Conservation (phyloP, 805 yeast genomes). For the Saccharomycopsis fermentans region DNA sequence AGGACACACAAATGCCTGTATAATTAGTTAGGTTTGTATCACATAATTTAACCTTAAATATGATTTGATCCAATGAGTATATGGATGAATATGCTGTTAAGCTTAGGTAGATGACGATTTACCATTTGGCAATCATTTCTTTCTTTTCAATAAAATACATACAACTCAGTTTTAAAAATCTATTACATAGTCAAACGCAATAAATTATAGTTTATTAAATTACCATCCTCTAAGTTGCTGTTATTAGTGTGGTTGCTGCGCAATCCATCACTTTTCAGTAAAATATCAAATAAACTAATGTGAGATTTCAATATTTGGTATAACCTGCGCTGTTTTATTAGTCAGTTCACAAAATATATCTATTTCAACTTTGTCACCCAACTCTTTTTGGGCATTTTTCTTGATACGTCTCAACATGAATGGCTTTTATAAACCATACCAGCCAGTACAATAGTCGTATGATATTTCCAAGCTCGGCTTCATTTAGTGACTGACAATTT, state of each 20-base stretch:
- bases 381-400: conserved; percentile 94
- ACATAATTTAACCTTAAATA: no score
- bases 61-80: no score
- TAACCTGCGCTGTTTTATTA: conserved; percentile 69
- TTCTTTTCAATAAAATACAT: no score
- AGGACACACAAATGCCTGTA: background rate
- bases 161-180: no score
- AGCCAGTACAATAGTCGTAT: no score
- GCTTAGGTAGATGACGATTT: no score
- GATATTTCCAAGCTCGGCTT: no score
- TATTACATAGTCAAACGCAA: no score
- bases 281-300: conserved; percentile 73
- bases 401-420: conserved; percentile 96
- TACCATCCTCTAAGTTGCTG: conserved; percentile 40
- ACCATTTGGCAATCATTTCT: no score
- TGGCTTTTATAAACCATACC: conserved; percentile 71
- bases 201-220: conserved; percentile 29
- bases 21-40: background rate
- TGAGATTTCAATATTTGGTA: conserved; percentile 85
- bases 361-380: conserved; percentile 94
- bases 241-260: conserved; percentile 48
- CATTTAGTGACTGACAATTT: no score
- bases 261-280: conserved; percentile 22
- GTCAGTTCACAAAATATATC: conserved; percentile 90
- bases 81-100: no score